These are phyloP conservation scores for Neurospora intermedia DNA, from an alignment of 495 filamentous ascomycete genomes.

Conservation along the genomic window DNA sequence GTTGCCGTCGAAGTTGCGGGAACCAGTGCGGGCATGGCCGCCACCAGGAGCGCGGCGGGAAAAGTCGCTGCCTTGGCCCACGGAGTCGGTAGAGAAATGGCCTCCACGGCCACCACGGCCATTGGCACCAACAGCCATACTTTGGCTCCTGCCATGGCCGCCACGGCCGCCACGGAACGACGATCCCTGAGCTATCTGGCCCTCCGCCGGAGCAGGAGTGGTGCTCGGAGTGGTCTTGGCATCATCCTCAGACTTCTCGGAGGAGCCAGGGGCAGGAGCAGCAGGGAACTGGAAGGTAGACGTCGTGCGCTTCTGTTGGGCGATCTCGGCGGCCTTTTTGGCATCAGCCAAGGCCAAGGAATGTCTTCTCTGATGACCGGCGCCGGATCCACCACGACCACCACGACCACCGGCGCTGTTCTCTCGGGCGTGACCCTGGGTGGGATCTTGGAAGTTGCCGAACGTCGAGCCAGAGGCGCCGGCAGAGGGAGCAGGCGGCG, in stretches of 20 bases:
- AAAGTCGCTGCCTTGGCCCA: constrained; percentile 45
- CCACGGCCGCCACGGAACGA: constrained; percentile 35
- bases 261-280: constrained; percentile 48
- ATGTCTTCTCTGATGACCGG: constrained; percentile 87
- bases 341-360: constrained; percentile 91
- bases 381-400: constrained; percentile 59
- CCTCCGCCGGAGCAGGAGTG: constrained; percentile 33
- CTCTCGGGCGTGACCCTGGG: constrained; percentile 55
- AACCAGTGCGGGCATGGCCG: constrained; percentile 67
- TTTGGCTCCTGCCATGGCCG: constrained; percentile 51
- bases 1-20: constrained; percentile 93
- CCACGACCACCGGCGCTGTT: constrained; percentile 55
- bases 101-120: constrained; percentile 36
- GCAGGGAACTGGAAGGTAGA: constrained; percentile 91
- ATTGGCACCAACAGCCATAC: constrained; percentile 47
- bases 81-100: constrained; percentile 23
- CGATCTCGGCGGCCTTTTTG: constrained; percentile 93
- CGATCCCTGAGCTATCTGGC: constrained; percentile 37
- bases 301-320: constrained; percentile 91
- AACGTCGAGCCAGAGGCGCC: constrained; percentile 77
- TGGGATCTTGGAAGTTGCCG: constrained; percentile 57
- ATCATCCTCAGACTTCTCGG: constrained; percentile 46
- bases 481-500: constrained; percentile 93
- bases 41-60: constrained; percentile 56
- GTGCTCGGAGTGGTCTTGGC: constrained; percentile 25